These are phyloP conservation scores for Fusarium sp. DNA, from an alignment of 2,329 filamentous ascomycete species.

Conservation along the genomic window DNA sequence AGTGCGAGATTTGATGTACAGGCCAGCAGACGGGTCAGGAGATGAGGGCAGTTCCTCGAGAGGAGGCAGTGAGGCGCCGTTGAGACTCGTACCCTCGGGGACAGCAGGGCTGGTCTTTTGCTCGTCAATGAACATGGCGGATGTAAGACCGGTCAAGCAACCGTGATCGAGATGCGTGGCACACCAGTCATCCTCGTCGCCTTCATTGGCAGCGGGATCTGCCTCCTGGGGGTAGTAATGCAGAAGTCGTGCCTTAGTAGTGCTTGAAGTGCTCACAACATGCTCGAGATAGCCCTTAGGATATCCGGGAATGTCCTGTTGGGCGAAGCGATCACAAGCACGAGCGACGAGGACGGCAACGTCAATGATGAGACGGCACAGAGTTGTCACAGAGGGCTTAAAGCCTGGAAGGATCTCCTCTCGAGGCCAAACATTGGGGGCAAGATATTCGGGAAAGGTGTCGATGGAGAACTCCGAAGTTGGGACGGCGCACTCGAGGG, in stretches of 20 bases:
- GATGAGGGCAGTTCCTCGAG: conserved; percentile 76
- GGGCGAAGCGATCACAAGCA: conserved; percentile 88
- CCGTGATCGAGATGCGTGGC: conserved; percentile 90
- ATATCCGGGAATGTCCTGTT: conserved; percentile 79
- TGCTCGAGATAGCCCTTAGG: conserved; percentile 80
- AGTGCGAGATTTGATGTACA: conserved; percentile 91
- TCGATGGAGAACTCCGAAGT: conserved; percentile 63
- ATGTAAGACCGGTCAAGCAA: conserved; percentile 91
- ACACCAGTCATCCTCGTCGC: conserved; percentile 88
- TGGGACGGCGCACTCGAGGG: conserved; percentile 68
- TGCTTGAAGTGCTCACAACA: conserved; percentile 83
- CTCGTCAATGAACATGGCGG: conserved; percentile 96
- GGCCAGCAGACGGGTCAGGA: conserved; percentile 82
- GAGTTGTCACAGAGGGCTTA: conserved; percentile 71
- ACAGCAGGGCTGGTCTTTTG: conserved; percentile 51
- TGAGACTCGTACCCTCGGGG: conserved; percentile 36
- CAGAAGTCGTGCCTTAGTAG: conserved; percentile 87
- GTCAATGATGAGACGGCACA: conserved; percentile 88
- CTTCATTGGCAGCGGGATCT: conserved; percentile 49
- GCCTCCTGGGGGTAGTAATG: conserved; percentile 83
- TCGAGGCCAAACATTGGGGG: conserved; percentile 86
- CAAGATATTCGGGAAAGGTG: conserved; percentile 86
- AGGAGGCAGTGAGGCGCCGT: conserved; percentile 51
- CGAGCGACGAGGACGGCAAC: conserved; percentile 85
- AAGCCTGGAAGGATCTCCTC: conserved; percentile 76